Percentiles rank a stretch among this genome's conserved stretches.
phyloP scores from a whole-genome alignment of 371 early-diverging fungal genomes.

The Nematocida sp. region DNA sequence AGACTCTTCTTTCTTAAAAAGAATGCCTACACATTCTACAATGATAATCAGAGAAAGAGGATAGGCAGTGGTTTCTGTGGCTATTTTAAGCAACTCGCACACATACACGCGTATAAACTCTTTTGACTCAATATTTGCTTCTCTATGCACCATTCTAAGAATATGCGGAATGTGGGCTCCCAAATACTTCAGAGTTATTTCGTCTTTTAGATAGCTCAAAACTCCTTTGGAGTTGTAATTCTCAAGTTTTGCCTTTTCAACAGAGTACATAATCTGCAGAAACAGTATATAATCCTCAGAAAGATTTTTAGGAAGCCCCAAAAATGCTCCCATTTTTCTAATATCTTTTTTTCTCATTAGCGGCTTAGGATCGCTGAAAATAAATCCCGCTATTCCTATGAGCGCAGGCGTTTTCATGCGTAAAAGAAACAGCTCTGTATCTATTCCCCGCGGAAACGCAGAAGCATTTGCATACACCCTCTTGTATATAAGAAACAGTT shows the following conservation, averaged over 20 bases:
- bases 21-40: constrained; percentile 28
- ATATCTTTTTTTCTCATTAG: constrained; percentile 25
- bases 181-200: constrained; percentile 58
- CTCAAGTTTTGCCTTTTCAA: constrained; percentile 55
- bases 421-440: constrained; percentile 44
- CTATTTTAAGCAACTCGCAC: constrained; percentile 50
- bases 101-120: constrained; percentile 50
- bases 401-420: constrained; percentile 53
- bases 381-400: constrained; percentile 49
- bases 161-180: constrained; percentile 44
- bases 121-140: constrained; percentile 30
- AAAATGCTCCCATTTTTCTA: constrained; percentile 6
- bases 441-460: constrained; percentile 39
- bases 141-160: constrained; percentile 42
- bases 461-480: constrained; percentile 47
- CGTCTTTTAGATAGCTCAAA: constrained; percentile 59
- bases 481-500: constrained; percentile 52
- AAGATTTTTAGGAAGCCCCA: constrained; percentile 21
- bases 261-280: constrained; percentile 53
- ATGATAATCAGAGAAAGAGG: constrained; percentile 47
- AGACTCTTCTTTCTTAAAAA: constrained; percentile 33
- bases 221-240: constrained; percentile 63
- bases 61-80: constrained; percentile 17
- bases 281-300: constrained; percentile 51
- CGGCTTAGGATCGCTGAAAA: constrained; percentile 55